Conservation (phyloP, 352 stramenopile species). For the Pythium coloratum region DNA sequence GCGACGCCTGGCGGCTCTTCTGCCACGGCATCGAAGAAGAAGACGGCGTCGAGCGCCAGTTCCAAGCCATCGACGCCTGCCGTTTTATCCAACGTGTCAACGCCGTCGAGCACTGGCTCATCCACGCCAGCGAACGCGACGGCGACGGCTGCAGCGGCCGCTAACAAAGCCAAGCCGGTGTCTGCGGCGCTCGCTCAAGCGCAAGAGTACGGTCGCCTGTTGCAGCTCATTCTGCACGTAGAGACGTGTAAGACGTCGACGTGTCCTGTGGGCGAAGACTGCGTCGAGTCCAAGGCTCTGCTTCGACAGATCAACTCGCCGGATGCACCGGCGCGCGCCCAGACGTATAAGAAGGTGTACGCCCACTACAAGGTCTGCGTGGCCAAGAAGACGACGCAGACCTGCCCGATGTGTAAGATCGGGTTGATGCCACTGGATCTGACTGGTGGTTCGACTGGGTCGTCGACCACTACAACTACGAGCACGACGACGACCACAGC, state of each 20-base stretch:
- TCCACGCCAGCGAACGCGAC: constrained; percentile 20
- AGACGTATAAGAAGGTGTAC: constrained; percentile 87
- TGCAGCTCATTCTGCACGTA: constrained; percentile 86
- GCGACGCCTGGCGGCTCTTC: constrained; percentile 2
- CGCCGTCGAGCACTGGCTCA: constrained; percentile 17
- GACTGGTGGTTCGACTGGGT: not conserved
- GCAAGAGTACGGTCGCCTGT: constrained; percentile 77
- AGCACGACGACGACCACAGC: not conserved
- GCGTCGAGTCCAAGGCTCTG: constrained; percentile 68
- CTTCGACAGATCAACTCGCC: constrained; percentile 73
- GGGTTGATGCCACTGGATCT: constrained; percentile 54
- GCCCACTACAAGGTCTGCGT: constrained; percentile 81
- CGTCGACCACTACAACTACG: not conserved
- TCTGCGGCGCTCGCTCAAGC: constrained; percentile 27
- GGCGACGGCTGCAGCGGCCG: constrained; percentile 9
- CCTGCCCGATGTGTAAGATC: constrained; percentile 87
- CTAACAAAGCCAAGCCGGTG: constrained; percentile 31
- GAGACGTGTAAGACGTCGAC: constrained; percentile 68
- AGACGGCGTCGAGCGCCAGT: constrained; percentile 9
- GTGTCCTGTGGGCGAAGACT: constrained; percentile 75
- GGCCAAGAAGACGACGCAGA: constrained; percentile 74
- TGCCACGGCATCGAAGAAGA: constrained; percentile 32
- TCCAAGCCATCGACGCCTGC: constrained; percentile 26
- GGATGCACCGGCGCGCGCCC: constrained; percentile 69
- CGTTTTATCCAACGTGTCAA: constrained; percentile 17